phyloP scores from a whole-genome alignment of 148 eudicot species.

The Rhododendron ferrugineum region DNA sequence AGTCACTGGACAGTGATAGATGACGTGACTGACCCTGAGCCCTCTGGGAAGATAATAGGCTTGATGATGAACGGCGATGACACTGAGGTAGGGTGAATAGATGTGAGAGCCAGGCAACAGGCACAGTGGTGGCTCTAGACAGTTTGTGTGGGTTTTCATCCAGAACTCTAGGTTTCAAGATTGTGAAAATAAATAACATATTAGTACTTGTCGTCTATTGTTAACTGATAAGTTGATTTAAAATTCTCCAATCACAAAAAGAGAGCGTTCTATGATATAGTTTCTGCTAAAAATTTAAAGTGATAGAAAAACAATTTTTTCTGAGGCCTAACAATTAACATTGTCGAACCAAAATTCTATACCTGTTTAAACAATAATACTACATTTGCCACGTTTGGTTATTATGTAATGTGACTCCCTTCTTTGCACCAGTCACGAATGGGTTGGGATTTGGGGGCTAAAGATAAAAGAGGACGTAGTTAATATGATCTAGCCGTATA shows the following conservation, averaged over 20 bases:
- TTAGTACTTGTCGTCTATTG: not conserved
- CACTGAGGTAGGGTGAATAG: too few relatives aligned
- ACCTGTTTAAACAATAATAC: not conserved
- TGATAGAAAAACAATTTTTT: too few relatives aligned
- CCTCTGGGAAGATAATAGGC: too few relatives aligned
- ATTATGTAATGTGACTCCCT: not conserved
- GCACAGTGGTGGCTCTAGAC: not conserved
- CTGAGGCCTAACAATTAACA: not conserved
- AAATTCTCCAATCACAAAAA: not conserved
- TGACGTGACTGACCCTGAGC: not conserved
- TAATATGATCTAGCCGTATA: not conserved
- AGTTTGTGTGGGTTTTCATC: not conserved
- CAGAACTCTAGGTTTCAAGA: not conserved
- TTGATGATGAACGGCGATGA: too few relatives aligned
- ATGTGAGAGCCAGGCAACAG: too few relatives aligned
- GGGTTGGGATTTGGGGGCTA: not conserved
- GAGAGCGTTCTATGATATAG: not conserved
- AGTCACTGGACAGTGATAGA: not conserved
- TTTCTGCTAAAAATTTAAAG: not conserved
- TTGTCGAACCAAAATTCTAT: not conserved
- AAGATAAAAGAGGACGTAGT: not conserved
- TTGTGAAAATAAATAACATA: not conserved
- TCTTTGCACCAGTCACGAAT: not conserved
- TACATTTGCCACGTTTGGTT: not conserved
- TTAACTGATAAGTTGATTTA: not conserved